Base-by-base conservation (phyloP, 2,329 filamentous ascomycete genomes). In the Truncatella angustata region DNA sequence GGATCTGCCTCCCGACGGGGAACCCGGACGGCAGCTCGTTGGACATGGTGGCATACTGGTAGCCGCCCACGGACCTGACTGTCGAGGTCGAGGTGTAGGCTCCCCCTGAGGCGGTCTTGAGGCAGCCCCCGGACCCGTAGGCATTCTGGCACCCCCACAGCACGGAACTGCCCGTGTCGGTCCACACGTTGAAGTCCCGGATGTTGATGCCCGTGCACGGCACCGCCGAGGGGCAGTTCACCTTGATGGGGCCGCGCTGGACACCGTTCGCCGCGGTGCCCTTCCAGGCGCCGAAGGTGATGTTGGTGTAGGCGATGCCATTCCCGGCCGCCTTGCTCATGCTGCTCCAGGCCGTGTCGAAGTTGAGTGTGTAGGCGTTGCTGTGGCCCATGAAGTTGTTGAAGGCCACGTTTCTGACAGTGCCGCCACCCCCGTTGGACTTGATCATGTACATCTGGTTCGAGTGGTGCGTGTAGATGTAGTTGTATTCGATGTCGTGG, bases 371-470 rank as follows among this genome's bases (percentile, higher is more conserved):
- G 68, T 84, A 84, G 3, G 81, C 80, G 54, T 84, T 85, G 52
- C 70, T 67, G 63, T 81, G 79, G 35, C 81, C 81, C 59, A 81
- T 79, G 64, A 84, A 85, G 67, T 83, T 82, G 58, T 80, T 75
- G 39, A 84, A 72, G 1, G 73, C 58, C 12, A 73, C 68, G 56
- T 83, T 75, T 34, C 71, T 70, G 5, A 84, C 74, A 2, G 67
- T 73, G 20, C 81, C 82, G 53, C 63, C 72, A 35, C 82, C 82
- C 35, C 82, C 82, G 58, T 82, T 79, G 48, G 74, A 78, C 66
- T 85, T 85, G 70, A 85, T 76, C 79, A 82, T 81, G 66, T 77
- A 76, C 80, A 84, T 84, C 60, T 85, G 79, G 70, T 85, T 85
- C 6, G 76, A 78, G n/a, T 73, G 69, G 67, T 73, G 75, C 28